These are phyloP conservation scores for Mycocentrospora acerina DNA, from an alignment of 2,329 filamentous ascomycete genomes.

Conservation along the genomic window DNA sequence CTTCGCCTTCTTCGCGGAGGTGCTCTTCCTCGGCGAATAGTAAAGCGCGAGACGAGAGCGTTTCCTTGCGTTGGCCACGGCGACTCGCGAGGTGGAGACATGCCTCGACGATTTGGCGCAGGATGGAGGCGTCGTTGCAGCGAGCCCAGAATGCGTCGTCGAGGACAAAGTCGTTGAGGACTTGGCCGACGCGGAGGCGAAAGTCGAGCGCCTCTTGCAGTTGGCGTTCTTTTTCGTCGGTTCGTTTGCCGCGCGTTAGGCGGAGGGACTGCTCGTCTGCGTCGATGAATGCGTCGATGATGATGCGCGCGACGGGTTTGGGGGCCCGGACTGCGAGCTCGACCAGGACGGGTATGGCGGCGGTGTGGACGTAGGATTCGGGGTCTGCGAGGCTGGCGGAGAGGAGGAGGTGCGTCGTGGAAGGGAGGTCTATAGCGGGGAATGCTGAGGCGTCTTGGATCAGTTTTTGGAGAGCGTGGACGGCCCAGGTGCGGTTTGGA, in stretches of 20 bases:
- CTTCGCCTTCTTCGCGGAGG: conserved; percentile 52
- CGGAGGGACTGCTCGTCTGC: conserved; percentile 49
- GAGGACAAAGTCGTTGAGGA: conserved; percentile 27
- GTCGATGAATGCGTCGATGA: conserved; percentile 70
- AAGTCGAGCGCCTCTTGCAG: conserved; percentile 55
- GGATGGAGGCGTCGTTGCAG: not conserved
- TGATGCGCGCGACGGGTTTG: conserved; percentile 60
- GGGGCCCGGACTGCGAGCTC: conserved; percentile 64
- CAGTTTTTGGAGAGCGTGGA: conserved; percentile 44
- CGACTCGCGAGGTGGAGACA: conserved; percentile 66
- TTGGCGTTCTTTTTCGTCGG: conserved; percentile 26
- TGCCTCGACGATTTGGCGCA: conserved; percentile 52
- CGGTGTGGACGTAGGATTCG: conserved; percentile 71
- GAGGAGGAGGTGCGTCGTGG: conserved; percentile 64
- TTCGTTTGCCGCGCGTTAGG: conserved; percentile 12
- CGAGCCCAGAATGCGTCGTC: conserved; percentile 21
- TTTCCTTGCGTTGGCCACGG: conserved; percentile 62
- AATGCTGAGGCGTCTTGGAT: conserved; percentile 54
- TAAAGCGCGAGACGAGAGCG: conserved; percentile 58
- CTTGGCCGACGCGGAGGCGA: conserved; percentile 68
- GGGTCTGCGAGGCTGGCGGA: conserved; percentile 64
- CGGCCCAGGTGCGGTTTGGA: conserved; percentile 41
- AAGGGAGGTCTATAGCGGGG: conserved; percentile 65
- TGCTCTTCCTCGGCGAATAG: conserved; percentile 53
- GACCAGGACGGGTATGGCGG: conserved; percentile 66